Evolutionary conservation across 805 yeast genomes (phyloP), one percentile per base, ranked within the genome.

Genomic region (Monosporozyma unispora): DNA sequence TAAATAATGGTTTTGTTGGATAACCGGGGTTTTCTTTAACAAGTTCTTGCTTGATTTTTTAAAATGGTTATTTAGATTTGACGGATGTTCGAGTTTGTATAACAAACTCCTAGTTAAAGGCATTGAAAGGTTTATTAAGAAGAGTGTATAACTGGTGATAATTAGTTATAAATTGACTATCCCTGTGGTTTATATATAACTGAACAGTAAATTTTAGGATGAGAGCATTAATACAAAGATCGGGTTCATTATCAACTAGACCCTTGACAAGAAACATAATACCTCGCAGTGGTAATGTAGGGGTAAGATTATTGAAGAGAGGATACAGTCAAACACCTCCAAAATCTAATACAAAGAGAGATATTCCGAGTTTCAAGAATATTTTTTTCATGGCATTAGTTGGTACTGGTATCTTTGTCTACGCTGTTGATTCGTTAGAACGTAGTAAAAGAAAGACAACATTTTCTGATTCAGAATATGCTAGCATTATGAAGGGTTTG

Each of bases 401-500:
- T 9, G 78, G 81, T 23, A 70, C 80, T 0, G 63, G 69, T 37
- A 65, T 77, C 5, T 63, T 72, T 42, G 68, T 68, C 1, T 65
- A 66, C 48, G 70, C 72, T 1, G 74, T 67, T 4, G 64, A 65
- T n/a, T 62, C 65, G 2, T 57, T 70, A 14, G 67, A 68, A 31
- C 57, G 66, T 48, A 66, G 67, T 44, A 62, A 67, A 47, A 71
- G 70, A 53, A 52, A 62, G 57, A 59, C 59, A 53, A 38, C 62
- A 12, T 63, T 63, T 54, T 57, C 69, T 2, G 71, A 65, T 48
- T 55, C 58, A 4, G 75, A 70, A 44, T 74, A 67, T 73, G 80
- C 66, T 58, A 72, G 63, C 45, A 68, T 64, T 11, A 67, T 69
- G 56, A 70, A 74, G 11, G 80, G 82, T 6, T 66, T 80, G 58